Evolutionary conservation across 257 asterid species (phyloP).

Genomic region (Solanum virginianum): DNA sequence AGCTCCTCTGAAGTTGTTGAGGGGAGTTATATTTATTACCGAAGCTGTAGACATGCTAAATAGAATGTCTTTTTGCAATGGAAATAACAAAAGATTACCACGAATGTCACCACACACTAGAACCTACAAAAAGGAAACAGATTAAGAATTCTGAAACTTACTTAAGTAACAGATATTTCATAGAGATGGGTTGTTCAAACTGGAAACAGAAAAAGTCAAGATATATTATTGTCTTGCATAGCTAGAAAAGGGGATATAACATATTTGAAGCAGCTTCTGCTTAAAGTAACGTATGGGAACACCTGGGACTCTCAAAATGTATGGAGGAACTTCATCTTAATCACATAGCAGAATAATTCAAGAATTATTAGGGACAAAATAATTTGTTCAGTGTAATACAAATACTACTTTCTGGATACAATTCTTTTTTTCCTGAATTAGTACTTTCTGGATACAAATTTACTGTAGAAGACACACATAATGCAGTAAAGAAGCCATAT

Average conservation of each 20-base stretch:
- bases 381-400: background rate
- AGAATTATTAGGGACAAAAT: background rate
- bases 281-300: background rate
- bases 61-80: slow-evolving; percentile 38
- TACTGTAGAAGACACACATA: background rate
- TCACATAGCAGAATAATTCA: background rate
- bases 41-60: slow-evolving; percentile 26
- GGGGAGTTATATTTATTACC: slow-evolving; percentile 35
- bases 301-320: background rate
- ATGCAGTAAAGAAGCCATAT: background rate
- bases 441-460: background rate
- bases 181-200: background rate
- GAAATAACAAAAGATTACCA: slow-evolving; percentile 74
- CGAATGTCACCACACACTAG: slow-evolving; percentile 91
- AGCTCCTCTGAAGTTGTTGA: slow-evolving; percentile 73
- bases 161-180: background rate
- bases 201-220: background rate
- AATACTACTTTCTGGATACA: background rate
- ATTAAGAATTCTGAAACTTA: background rate
- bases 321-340: background rate
- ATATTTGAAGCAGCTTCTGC: background rate
- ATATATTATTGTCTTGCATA: background rate
- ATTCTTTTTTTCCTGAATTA: no score
- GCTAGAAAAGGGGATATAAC: background rate
- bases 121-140: slow-evolving; percentile 42